Conservation (phyloP, 352 stramenopile genomes). For the Phytophthora litchii region DNA sequence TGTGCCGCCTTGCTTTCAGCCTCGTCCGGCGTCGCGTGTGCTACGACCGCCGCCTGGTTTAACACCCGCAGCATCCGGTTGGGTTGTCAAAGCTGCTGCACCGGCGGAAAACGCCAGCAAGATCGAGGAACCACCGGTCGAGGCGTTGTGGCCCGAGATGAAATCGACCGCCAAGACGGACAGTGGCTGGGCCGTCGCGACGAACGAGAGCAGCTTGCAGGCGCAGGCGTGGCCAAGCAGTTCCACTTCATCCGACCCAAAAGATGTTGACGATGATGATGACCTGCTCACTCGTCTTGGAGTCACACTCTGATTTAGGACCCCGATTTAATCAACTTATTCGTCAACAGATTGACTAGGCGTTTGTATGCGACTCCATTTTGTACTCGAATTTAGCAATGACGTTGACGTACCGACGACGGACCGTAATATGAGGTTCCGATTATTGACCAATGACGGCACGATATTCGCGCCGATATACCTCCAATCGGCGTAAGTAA, state of each 20-base stretch:
- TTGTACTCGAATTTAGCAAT: conserved; percentile 3
- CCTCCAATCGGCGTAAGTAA: conserved; percentile 12
- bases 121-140: conserved; percentile 39
- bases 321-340: not conserved
- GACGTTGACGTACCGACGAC: conserved; percentile 12
- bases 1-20: conserved; percentile 31
- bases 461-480: not conserved
- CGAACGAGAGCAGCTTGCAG: conserved; percentile 14
- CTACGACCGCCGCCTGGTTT: conserved; percentile 27
- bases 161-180: conserved; percentile 20
- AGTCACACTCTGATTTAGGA: conserved; percentile 31
- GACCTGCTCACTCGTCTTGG: conserved; percentile 34
- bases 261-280: conserved; percentile 22
- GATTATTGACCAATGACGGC: conserved; percentile 14
- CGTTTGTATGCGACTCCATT: conserved; percentile 11
- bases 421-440: not conserved
- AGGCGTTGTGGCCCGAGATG: conserved; percentile 38
- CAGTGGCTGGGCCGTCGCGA: conserved; percentile 25
- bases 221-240: conserved; percentile 24
- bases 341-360: conserved; percentile 4
- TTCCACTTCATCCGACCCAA: conserved; percentile 11
- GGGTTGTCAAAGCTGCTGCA: conserved; percentile 36
- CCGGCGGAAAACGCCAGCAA: conserved; percentile 26
- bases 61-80: conserved; percentile 33
- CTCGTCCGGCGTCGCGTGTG: conserved; percentile 4